These are phyloP conservation scores for Capronia coronata DNA, from an alignment of 2,329 filamentous ascomycete species.

Conservation along the genomic window DNA sequence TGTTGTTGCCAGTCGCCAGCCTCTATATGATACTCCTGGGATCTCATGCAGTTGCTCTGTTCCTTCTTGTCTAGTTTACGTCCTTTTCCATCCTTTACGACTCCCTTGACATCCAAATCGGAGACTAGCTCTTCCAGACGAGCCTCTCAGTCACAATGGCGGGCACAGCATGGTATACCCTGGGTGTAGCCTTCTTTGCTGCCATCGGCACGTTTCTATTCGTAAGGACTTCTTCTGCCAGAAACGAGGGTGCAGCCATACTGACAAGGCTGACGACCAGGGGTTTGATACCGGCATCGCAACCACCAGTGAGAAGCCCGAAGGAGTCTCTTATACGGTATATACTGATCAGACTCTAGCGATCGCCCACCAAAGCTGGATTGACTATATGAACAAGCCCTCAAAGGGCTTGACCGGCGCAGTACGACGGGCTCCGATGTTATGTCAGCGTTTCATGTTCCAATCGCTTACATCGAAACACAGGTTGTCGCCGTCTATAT, in stretches of 20 bases:
- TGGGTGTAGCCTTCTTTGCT: constrained; percentile 51
- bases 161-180: constrained; percentile 38
- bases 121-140: background rate
- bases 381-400: constrained; percentile 53
- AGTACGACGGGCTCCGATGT: constrained; percentile 30
- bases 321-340: constrained; percentile 5
- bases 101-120: background rate
- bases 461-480: background rate
- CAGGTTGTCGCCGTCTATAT: constrained; percentile 54
- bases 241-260: background rate
- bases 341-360: constrained; percentile 30
- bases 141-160: constrained; percentile 31
- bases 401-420: constrained; percentile 51
- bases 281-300: constrained; percentile 57
- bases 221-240: constrained; percentile 34
- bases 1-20: too few relatives aligned
- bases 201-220: constrained; percentile 56
- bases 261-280: constrained; percentile 31
- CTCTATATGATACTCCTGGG: background rate
- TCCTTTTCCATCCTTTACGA: background rate
- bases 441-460: background rate
- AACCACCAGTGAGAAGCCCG: constrained; percentile 43
- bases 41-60: background rate
- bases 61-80: background rate
- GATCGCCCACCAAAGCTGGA: constrained; percentile 55